Base-by-base conservation (phyloP, 192 early-diverging fungal genomes). In the Diversispora eburnea region DNA sequence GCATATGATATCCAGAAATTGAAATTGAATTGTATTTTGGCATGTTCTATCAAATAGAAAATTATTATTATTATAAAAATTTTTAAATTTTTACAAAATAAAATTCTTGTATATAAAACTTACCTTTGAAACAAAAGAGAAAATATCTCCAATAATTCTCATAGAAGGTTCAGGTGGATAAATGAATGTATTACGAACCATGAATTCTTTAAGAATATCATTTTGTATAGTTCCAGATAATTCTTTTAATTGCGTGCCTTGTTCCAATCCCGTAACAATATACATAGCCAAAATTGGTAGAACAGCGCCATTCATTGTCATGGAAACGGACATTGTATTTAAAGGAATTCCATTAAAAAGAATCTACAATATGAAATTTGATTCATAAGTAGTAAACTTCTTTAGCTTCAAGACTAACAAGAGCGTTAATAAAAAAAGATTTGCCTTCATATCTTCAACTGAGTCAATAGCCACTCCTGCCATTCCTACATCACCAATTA, bases 301-400 rank as follows among this genome's bases (percentile, higher is more conserved):
- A 57, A 95, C 92, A 10, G 94, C 94, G n/a, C 94, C 94, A 77
- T 95, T 95, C 94, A 95, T 95, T 8, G 94, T 95, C 94, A 95
- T 95, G 3, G 92, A 93, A 8, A 95, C 94, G 4, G 92, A 94
- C 81, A 95, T 94, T 74, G 91, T 91, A 77, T 92, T 93, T 52
- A 95, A 85, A 57, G 94, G 91, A 69, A 95, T 95, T 5, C 90
- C 91, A 73, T 92, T 88, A 82, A 95, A 95, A 68, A 95, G 75
- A 74, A 93, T 90, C 86, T 79, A 77, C 39, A 20, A 49, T 17
- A 54, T 22, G 15, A 2, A 33, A 51, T 19, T 17, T 33, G 19
- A 25, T 41, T 25, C 3, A 52, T 9, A 54, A 42, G 17, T n/a
- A 43, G 7, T n/a, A 33, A 33, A 33, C 2, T 33, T 33, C 25